Base-by-base conservation (phyloP, 2,329 filamentous ascomycete genomes). In the Calonectria ilicicola region DNA sequence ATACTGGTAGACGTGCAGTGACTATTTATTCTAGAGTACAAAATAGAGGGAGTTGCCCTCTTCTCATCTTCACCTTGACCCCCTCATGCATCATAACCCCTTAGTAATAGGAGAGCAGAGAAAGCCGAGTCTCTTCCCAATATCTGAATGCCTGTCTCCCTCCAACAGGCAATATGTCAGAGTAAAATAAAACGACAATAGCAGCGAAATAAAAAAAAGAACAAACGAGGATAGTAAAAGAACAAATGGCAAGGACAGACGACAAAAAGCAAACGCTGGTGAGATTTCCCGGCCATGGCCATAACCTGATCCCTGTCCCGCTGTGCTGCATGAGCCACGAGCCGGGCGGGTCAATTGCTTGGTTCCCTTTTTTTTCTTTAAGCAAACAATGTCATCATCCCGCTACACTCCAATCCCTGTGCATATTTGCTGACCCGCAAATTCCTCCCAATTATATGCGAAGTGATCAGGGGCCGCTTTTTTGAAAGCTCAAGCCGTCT, bases 1-100 rank as follows among this genome's bases (percentile, higher is more conserved):
- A 63, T 63, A 69, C 40, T 29, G 46, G 53, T 70, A 60, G 65
- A 68, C 66, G 65, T 73, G 69, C 67, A 76, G 64, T 44, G 72
- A 64, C 64, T 78, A 78, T 75, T 74, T 76, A 74, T 72, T 78
- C 77, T 78, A 79, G 70, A 78, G 63, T 79, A 79, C 77, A 79
- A 72, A 67, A 67, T 60, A 75, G 69, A 69, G 47, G 64, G 73
- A 68, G 71, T 53, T 56, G 53, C 58, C 49, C 47, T 72, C 65
- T 58, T 46, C 23, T 71, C 69, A 38, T 53, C 32, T 65, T 58
- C 69, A 62, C 44, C 67, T 71, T 29, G 51, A 72, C 70, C 70
- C 63, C 63, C 62, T 40, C 72, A 67, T 66, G 44, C 38, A 71
- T 46, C 56, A 47, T 51, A 29, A 46, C 35, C 66, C 60, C 56